These are phyloP conservation scores for Tricholoma terreum DNA, from an alignment of 768 basidiomycete genomes.

Conservation along the genomic window DNA sequence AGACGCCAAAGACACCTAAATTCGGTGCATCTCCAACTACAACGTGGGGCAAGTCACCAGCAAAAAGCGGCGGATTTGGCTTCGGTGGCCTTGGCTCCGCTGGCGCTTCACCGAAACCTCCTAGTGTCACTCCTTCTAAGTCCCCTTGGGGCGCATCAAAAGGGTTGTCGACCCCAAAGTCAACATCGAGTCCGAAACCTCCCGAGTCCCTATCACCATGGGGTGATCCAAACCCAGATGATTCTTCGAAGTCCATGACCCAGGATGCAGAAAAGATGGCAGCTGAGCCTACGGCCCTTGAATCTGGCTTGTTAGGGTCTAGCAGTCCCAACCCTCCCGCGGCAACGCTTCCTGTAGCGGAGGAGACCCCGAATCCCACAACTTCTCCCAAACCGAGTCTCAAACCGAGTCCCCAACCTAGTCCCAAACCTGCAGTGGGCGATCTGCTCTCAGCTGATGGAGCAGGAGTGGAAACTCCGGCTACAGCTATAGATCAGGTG, in stretches of 20 bases:
- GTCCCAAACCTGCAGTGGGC: background rate
- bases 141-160: background rate
- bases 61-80: slow-evolving; percentile 6
- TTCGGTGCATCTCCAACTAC: slow-evolving; percentile 4
- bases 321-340: background rate
- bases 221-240: background rate
- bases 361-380: background rate
- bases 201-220: background rate
- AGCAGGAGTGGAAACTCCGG: background rate
- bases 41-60: slow-evolving; percentile 1
- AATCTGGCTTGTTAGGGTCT: background rate
- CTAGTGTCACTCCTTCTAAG: background rate
- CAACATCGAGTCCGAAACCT: background rate
- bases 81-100: background rate
- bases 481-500: background rate
- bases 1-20: slow-evolving; percentile 12
- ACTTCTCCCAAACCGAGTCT: background rate
- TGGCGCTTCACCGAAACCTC: background rate
- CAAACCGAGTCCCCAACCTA: background rate
- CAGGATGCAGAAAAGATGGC: background rate
- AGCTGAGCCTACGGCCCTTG: too few species aligned
- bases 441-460: background rate
- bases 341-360: background rate
- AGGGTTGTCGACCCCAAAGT: background rate
- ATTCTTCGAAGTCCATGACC: background rate